phyloP scores from a whole-genome alignment of 768 basidiomycete species.

The Epithele typhae region DNA sequence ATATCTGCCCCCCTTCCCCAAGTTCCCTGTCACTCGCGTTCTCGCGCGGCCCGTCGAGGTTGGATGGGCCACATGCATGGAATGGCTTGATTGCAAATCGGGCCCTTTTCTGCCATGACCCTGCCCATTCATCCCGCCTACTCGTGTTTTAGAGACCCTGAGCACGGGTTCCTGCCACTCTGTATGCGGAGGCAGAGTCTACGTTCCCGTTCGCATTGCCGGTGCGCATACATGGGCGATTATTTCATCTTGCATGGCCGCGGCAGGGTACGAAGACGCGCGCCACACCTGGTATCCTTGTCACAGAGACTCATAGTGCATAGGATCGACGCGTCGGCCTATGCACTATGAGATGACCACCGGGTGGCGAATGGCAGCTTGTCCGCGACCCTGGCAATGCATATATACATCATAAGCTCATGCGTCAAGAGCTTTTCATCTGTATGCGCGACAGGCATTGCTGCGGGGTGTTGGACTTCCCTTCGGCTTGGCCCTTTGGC shows the following conservation, averaged over 20 bases:
- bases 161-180: not conserved
- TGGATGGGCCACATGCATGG: not conserved
- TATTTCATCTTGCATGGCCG: too few species aligned
- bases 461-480: too few species aligned
- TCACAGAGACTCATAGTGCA: not conserved
- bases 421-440: not conserved
- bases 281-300: not conserved
- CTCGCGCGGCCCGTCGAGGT: not conserved
- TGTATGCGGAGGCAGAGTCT: not conserved
- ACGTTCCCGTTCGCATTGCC: too few species aligned
- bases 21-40: not conserved
- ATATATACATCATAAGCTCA: not conserved
- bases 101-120: not conserved
- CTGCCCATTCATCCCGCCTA: not conserved
- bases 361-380: not conserved
- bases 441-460: not conserved
- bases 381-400: too few species aligned
- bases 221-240: too few species aligned
- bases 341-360: not conserved
- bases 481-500: too few species aligned
- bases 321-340: too few species aligned
- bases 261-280: too few species aligned
- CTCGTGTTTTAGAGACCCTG: not conserved
- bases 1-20: not conserved
- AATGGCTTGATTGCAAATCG: not conserved